phyloP scores from a whole-genome alignment of 2,329 filamentous ascomycete species.

The Beauveria medogensis region DNA sequence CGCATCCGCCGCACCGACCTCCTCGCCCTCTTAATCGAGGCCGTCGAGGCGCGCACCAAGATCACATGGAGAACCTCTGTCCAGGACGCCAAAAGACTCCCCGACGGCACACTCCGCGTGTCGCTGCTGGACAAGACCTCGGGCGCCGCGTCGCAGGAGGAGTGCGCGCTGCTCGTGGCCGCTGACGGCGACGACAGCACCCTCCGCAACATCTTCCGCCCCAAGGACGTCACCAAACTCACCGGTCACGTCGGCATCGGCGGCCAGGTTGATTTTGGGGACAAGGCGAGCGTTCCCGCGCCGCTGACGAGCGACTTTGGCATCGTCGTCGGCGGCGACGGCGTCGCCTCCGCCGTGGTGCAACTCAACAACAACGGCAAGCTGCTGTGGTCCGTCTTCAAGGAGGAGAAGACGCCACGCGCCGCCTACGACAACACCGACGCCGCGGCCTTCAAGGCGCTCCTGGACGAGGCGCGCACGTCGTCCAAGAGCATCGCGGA shows the following conservation, averaged over 20 bases:
- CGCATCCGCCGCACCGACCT: conserved; percentile 24
- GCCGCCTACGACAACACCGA: conserved; percentile 10
- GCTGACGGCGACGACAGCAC: conserved; percentile 33
- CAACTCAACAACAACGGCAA: conserved; percentile 27
- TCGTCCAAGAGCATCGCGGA: conserved; percentile 25
- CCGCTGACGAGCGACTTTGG: conserved; percentile 28
- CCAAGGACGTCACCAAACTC: conserved; percentile 26
- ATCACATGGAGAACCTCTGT: conserved; percentile 5
- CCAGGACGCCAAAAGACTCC: not conserved
- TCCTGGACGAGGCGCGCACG: conserved; percentile 23
- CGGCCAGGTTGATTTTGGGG: conserved; percentile 25
- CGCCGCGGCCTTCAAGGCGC: conserved; percentile 15
- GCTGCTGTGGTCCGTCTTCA: conserved; percentile 32
- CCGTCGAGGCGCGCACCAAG: conserved; percentile 12
- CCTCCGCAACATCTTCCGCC: conserved; percentile 26
- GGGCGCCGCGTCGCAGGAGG: not conserved
- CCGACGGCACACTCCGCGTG: conserved; percentile 5
- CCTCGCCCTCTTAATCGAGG: conserved; percentile 20
- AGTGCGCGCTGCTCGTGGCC: conserved; percentile 31
- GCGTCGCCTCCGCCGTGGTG: conserved; percentile 30
- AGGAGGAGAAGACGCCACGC: conserved; percentile 15
- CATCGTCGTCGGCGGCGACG: conserved; percentile 24
- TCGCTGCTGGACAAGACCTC: not conserved
- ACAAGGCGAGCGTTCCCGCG: conserved; percentile 19
- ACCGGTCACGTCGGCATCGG: conserved; percentile 26